Percentiles rank a stretch among this genome's conserved stretches.
Evolutionary conservation across 805 yeast species (phyloP).

Genomic region (Candida nonsorbophila): DNA sequence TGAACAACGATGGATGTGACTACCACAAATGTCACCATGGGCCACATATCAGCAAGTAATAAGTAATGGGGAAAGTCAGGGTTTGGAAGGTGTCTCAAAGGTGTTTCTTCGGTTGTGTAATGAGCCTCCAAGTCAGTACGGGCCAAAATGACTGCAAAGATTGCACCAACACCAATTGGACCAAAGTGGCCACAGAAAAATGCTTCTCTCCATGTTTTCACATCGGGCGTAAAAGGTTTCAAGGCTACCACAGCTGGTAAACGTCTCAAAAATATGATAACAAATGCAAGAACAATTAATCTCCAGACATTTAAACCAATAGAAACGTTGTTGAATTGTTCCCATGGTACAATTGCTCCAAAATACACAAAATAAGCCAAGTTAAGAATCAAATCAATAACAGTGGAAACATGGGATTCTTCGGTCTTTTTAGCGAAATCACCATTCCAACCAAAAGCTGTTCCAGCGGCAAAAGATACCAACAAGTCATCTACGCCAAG

Average conservation of each 20-base stretch:
- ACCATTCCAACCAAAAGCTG: constrained; percentile 93
- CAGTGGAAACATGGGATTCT: constrained; percentile 82
- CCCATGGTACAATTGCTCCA: constrained; percentile 91
- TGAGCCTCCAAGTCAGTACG: constrained; percentile 61
- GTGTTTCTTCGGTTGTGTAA: constrained; percentile 50
- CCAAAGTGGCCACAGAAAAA: constrained; percentile 94
- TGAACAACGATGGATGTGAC: constrained; percentile 81
- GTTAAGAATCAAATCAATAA: constrained; percentile 79
- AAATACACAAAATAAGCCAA: constrained; percentile 84
- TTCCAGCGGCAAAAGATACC: constrained; percentile 88
- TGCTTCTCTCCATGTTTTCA: constrained; percentile 91
- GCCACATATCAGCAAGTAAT: constrained; percentile 69
- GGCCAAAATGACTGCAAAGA: constrained; percentile 78
- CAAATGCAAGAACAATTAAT: constrained; percentile 66
- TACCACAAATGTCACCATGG: constrained; percentile 73
- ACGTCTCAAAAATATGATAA: constrained; percentile 70
- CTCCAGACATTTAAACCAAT: constrained; percentile 78
- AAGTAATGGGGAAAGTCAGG: constrained; percentile 48
- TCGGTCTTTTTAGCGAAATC: constrained; percentile 79
- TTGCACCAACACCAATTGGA: constrained; percentile 93
- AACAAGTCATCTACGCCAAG: constrained; percentile 85
- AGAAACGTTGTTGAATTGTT: constrained; percentile 54
- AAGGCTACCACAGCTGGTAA: constrained; percentile 74
- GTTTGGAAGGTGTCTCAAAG: constrained; percentile 45
- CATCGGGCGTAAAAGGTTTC: constrained; percentile 80